phyloP scores from a whole-genome alignment of 495 filamentous ascomycete species.

The Penicillium robsamsonii region DNA sequence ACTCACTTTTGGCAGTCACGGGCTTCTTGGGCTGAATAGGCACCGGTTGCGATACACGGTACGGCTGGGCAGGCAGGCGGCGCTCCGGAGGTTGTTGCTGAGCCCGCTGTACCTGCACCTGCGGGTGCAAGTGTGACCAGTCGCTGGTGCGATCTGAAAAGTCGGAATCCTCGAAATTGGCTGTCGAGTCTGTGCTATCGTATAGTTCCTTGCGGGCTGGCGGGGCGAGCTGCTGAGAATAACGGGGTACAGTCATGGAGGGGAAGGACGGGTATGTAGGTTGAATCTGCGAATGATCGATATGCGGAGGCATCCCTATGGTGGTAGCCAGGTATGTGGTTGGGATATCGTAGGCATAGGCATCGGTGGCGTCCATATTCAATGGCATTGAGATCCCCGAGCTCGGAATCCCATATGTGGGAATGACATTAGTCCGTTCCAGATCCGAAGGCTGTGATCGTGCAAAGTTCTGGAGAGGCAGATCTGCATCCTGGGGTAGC shows the following conservation, averaged over 20 bases:
- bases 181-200: conserved; percentile 16
- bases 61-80: conserved; percentile 13
- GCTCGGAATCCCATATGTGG: conserved; percentile 28
- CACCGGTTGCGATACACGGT: conserved; percentile 26
- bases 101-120: neutral
- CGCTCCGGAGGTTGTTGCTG: conserved; percentile 15
- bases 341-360: conserved; percentile 31
- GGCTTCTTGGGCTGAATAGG: conserved; percentile 39
- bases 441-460: conserved; percentile 17
- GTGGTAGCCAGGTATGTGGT: conserved; percentile 24
- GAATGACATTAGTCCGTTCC: conserved; percentile 29
- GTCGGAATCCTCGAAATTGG: conserved; percentile 29
- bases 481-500: conserved; percentile 24
- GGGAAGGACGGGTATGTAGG: conserved; percentile 15
- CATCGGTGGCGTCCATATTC: conserved; percentile 21
- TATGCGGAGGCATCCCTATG: conserved; percentile 17
- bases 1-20: conserved; percentile 30
- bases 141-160: conserved; percentile 22
- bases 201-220: conserved; percentile 14
- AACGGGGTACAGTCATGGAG: conserved; percentile 8
- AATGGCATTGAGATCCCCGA: conserved; percentile 24
- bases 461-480: conserved; percentile 19
- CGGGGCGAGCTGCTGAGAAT: conserved; percentile 3
- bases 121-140: conserved; percentile 7
- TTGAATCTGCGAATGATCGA: conserved; percentile 25